These are phyloP conservation scores for Ajuga reptans DNA, from an alignment of 305 asterid species.

Conservation along the genomic window DNA sequence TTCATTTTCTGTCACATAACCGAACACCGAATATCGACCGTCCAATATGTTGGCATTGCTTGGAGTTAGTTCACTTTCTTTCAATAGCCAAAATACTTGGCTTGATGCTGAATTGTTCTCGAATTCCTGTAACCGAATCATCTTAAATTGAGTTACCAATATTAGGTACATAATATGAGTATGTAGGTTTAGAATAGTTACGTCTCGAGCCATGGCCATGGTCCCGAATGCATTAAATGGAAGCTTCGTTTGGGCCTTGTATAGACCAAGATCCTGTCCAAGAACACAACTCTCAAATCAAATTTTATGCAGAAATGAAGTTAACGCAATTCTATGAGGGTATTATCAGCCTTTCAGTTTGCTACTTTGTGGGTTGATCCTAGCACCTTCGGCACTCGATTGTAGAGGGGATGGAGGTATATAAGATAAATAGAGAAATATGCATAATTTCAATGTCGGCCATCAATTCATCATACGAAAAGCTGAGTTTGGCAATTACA, in stretches of 20 bases:
- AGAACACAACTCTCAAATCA: slow-evolving; percentile 5
- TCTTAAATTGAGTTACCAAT: background rate
- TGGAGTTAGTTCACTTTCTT: slow-evolving; percentile 96
- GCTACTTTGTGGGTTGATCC: too few species aligned
- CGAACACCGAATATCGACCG: slow-evolving; percentile 87
- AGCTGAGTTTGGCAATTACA: background rate
- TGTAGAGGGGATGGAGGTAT: background rate
- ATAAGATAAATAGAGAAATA: too few species aligned
- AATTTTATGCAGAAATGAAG: background rate
- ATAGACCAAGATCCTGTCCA: slow-evolving; percentile 81
- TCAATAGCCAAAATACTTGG: slow-evolving; percentile 93
- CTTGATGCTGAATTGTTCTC: slow-evolving; percentile 94
- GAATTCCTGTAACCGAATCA: slow-evolving; percentile 55
- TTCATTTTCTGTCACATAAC: slow-evolving; percentile 75
- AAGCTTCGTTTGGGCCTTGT: slow-evolving; percentile 94
- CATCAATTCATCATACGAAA: background rate
- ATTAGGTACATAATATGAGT: background rate
- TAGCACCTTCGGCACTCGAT: background rate
- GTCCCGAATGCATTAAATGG: slow-evolving; percentile 98
- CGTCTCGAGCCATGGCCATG: slow-evolving; percentile 99
- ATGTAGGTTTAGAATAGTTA: slow-evolving; percentile 27
- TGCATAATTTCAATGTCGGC: too few species aligned
- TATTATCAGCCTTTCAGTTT: too few species aligned
- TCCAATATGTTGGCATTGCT: slow-evolving; percentile 96
- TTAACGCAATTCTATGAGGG: background rate